Base-by-base conservation (phyloP, 805 yeast species). In the Kodamaea lidongshanica region DNA sequence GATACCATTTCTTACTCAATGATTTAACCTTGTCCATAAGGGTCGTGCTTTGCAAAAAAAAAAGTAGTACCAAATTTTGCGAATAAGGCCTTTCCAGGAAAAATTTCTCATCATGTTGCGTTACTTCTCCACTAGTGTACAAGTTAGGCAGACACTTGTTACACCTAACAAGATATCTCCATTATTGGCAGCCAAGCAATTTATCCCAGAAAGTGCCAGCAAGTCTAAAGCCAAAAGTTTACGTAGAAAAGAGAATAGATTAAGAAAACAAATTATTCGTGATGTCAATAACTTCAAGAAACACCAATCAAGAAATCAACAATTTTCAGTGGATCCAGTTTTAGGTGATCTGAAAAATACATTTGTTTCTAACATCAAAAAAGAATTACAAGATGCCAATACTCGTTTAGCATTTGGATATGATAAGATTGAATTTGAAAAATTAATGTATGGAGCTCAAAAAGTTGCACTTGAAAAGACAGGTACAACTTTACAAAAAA, bases 371-470 rank as follows among this genome's bases (percentile, higher is more conserved):
- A 73, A 95, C 56, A 61, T 87, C 32, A 64, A 67, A 37, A 74
- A 84, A 19, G 80, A 79, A 39, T 56, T 80, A 26, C 64, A 67
- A 25, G 92, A 84, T 51, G 80, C 81, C 10, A 64, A 67, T 34
- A 75, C 74, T 30, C 39, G 40, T 25, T 64, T 83, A 50, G 68
- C 81, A 10, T 67, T 68, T 41, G 78, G 81, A 0, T 76, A 72
- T 42, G 64, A 70, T 21, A 54, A 72, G 28, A 62, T 58, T 19
- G 88, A 85, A 46, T 79, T 85, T 27, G 92, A 86, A 38, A 81
- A 74, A 50, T 63, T 87, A 32, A 47, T 86, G 28, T 79, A 70
- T 42, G 92, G 95, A 22, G 92, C 88, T 7, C 82, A 80, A 49
- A 73, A 74, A 42, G 74, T 82, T 6, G 62, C 67, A 3, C 47